Evolutionary conservation across 1,139 yeast genomes (phyloP), one percentile per base, ranked within the genome.

Genomic region (Magnusiomyces tetraspermus): DNA sequence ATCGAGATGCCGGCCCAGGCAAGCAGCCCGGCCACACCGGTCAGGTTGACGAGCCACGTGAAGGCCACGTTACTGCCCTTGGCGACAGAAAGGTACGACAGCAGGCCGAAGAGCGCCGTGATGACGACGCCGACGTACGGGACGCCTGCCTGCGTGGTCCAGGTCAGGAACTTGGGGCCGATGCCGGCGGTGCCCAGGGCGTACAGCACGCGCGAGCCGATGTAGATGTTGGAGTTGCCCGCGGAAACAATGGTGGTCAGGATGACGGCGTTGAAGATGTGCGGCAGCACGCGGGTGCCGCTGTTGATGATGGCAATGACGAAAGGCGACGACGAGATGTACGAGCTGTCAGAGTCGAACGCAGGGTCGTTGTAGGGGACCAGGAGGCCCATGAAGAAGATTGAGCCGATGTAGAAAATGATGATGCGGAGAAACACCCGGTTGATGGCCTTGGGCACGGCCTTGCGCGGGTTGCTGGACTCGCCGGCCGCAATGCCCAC

Each of bases 401-500:
- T 77, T 13, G 90, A 82, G 17, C 85, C 75, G 63, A 90, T 81
- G 75, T 86, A 90, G 67, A 90, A 85, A 54, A 88, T 71, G 58
- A 86, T 68, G 60, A 90, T 87, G 70, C 97, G 79, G 72, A 80
- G 77, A 60, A 88, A 79, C 38, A 88, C 95, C 64, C 85, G 85
- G 62, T 83, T 79, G 63, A 87, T 85, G 33, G 96, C 96, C 55
- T 77, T 76, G 54, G 96, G 96, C 51, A 90, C 86, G 15, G 94
- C 76, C 59, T 78, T 80, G 66, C 85, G 76, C 54, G 97, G 96
- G 68, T 86, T 85, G 50, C 78, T 76, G 49, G 92, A 78, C 71
- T 90, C 97, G 66, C 96, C 95, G 21, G 95, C 92, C 3, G 95
- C 80, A 53, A 90, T 79, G 61, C 95, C 96, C 31, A 86, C 85